These are phyloP conservation scores for Naganishia friedmannii DNA, from an alignment of 768 basidiomycete species.

Conservation along the genomic window DNA sequence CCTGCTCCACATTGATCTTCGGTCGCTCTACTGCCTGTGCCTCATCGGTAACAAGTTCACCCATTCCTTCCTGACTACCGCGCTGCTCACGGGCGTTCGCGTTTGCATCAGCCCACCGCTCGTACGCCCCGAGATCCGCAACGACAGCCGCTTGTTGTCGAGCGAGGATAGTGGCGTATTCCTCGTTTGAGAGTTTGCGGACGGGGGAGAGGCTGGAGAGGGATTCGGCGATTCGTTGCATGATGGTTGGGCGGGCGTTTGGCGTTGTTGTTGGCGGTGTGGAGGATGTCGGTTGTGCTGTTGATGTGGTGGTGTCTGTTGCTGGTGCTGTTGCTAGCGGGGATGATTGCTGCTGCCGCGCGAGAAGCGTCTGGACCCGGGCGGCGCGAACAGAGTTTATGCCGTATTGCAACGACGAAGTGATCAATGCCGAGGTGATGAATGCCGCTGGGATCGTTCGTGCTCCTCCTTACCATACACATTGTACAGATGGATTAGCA, in stretches of 20 bases:
- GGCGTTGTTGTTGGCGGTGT: background rate
- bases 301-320: background rate
- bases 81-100: too few species aligned
- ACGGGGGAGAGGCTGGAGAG: slow-evolving; percentile 57
- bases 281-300: background rate
- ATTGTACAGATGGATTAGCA: background rate
- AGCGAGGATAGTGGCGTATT: slow-evolving; percentile 64
- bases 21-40: background rate
- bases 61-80: too few species aligned
- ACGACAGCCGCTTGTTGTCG: slow-evolving; percentile 60
- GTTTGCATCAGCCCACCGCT: background rate
- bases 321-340: background rate
- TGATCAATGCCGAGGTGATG: slow-evolving; percentile 61
- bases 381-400: slow-evolving; percentile 67
- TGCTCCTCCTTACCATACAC: slow-evolving; percentile 60
- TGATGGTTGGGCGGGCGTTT: slow-evolving; percentile 26
- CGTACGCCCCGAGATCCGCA: background rate
- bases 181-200: slow-evolving; percentile 65
- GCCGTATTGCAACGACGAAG: slow-evolving; percentile 64
- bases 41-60: too few species aligned
- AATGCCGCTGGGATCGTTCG: slow-evolving; percentile 62
- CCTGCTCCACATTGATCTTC: slow-evolving; percentile 27
- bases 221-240: slow-evolving; percentile 43
- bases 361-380: slow-evolving; percentile 61
- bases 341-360: slow-evolving; percentile 38